Base-by-base conservation (phyloP, 805 yeast species). In the Ogataea zsoltii region DNA sequence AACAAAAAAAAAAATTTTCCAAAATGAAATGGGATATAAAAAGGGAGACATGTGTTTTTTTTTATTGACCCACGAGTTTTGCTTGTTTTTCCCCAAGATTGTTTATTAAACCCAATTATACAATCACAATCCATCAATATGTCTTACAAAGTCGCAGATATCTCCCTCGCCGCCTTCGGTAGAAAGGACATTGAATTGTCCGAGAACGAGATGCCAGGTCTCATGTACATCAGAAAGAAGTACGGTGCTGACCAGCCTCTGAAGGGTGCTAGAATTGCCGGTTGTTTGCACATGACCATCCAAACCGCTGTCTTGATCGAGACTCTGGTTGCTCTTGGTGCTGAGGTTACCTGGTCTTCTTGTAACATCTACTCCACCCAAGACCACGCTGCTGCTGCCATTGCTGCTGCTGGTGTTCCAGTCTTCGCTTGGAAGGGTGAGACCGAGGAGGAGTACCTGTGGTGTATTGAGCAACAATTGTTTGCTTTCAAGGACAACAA, bases 341-440 rank as follows among this genome's bases (percentile, higher is more conserved):
- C 99, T 55, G 99, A 92, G 80, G 98, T 92, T 54, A 94, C 99
- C 67, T 92, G 99, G 99, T 82, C 97, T 55, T 89, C 97, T 40
- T 92, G 99, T 83, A 92, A 92, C 96, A 92, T 92, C 66, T 92
- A 88, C 85, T 91, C 98, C 62, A 92, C 99, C 59, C 99, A 92
- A 80, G 99, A 92, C 77, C 98, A 92, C 72, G 98, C 98, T 62
- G 98, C 99, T 65, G 97, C 99, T 67, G 98, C 98, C 64, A 94
- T 92, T 72, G 99, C 99, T 63, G 99, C 98, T 61, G 74, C 97
- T 60, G 99, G 99, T 77, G 95, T 92, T 50, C 98, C 99, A 68
- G 99, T 92, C 58, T 92, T 89, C 63, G 99, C 99, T 66, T 92
- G 99, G 99, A 92, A 92, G 83, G 98, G 99, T 72, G 98, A 92